These are phyloP conservation scores for Glonium stellatum DNA, from an alignment of 495 filamentous ascomycete genomes.

Conservation along the genomic window DNA sequence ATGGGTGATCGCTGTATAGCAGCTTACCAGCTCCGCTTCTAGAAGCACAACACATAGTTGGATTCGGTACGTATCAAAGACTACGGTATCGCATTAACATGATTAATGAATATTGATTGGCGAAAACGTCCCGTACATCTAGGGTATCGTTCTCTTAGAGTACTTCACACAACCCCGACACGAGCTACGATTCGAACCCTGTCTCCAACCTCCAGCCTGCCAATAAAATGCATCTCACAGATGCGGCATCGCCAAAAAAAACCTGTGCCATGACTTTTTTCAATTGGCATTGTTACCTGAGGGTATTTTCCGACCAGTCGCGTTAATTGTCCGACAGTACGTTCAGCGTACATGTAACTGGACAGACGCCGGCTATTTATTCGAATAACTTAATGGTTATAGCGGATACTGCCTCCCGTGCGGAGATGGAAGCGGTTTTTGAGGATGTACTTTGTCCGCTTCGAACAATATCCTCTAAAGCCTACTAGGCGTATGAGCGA, in stretches of 20 bases:
- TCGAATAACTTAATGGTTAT: constrained; percentile 10
- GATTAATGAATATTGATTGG: not conserved
- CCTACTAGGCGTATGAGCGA: constrained; percentile 25
- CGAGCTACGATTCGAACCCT: constrained; percentile 20
- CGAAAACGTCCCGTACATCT: constrained; percentile 34
- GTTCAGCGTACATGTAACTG: constrained; percentile 27
- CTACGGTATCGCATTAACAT: not conserved
- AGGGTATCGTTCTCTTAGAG: not conserved
- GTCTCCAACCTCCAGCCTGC: constrained; percentile 29
- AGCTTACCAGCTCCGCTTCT: not conserved
- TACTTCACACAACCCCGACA: constrained; percentile 20
- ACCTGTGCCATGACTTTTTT: constrained; percentile 25
- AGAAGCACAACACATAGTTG: not conserved
- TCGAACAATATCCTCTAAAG: constrained; percentile 14
- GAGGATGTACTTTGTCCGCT: constrained; percentile 41
- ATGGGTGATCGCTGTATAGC: not conserved
- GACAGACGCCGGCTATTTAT: constrained; percentile 32
- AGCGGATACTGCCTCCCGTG: constrained; percentile 9
- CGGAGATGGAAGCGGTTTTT: constrained; percentile 36
- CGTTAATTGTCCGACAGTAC: constrained; percentile 34
- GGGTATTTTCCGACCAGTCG: constrained; percentile 33
- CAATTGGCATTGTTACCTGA: constrained; percentile 23
- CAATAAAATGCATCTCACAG: not conserved
- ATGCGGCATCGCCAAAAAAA: constrained; percentile 15
- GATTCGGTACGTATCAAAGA: not conserved